Percentiles rank a stretch among this genome's conserved stretches.
Evolutionary conservation across 208 protist genomes (phyloP).

Genomic region (Crithidia mellificae): DNA sequence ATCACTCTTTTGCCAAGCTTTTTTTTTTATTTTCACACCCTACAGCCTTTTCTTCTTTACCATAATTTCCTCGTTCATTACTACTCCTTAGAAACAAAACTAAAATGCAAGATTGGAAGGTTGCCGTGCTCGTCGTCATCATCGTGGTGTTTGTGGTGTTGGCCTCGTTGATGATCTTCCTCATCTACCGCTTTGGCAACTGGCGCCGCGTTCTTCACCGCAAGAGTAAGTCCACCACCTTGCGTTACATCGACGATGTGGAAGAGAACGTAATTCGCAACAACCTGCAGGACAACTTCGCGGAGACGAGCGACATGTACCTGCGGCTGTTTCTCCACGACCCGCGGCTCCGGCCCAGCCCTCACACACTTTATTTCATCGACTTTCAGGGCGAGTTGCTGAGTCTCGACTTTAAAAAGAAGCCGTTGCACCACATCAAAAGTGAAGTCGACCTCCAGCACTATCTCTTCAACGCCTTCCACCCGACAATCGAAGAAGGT

Average conservation of each 20-base stretch:
- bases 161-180: slow-evolving; percentile 35
- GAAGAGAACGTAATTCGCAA: slow-evolving; percentile 6
- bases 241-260: slow-evolving; percentile 16
- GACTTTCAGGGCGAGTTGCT: slow-evolving; percentile 40
- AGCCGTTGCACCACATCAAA: slow-evolving; percentile 5
- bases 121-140: slow-evolving; percentile 59
- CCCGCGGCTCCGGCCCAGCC: slow-evolving; percentile 25
- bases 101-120: slow-evolving; percentile 60
- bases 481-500: slow-evolving; percentile 26
- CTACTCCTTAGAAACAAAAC: too few relatives aligned
- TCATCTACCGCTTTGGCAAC: slow-evolving; percentile 45
- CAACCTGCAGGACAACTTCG: not conserved
- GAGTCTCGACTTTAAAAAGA: slow-evolving; percentile 44
- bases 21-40: too few relatives aligned
- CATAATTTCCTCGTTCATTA: not conserved
- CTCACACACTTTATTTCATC: slow-evolving; percentile 52
- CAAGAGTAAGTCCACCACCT: slow-evolving; percentile 3
- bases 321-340: slow-evolving; percentile 23
- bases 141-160: slow-evolving; percentile 51
- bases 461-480: slow-evolving; percentile 25
- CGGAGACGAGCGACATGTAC: slow-evolving; percentile 12
- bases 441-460: slow-evolving; percentile 32
- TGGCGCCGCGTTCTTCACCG: not conserved
- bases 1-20: too few relatives aligned
- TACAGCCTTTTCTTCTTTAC: too few relatives aligned